Base-by-base conservation (phyloP, 2,329 filamentous ascomycete genomes). In the Ciborinia camelliae region DNA sequence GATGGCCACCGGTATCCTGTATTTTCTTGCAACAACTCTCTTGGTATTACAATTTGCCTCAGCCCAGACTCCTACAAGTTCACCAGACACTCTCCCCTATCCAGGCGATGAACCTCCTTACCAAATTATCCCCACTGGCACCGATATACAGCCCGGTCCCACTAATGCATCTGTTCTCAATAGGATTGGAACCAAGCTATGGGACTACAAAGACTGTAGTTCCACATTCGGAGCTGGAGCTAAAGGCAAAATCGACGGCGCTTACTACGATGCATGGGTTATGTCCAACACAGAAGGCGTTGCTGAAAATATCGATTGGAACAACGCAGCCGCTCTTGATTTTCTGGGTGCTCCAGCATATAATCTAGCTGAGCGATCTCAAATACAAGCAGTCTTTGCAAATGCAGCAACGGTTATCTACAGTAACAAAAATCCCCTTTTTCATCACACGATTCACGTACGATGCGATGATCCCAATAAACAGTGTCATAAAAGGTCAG, bases 261-360 rank as follows among this genome's bases (percentile, higher is more conserved):
- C 37, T 3, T 45, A 57, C 53, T 45, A 45, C 32, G 54, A 57
- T 45, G 26, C 37, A 15, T 57, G 37, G 54, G 23, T 45, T n/a
- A 57, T 57, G 12, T 57, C 54, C 26, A 57, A 57, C 23, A 41
- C 54, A 20, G 23, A 32, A 1, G 54, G 37, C 23, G 54, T 57
- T 18, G 15, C 23, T 10, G 12, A n/a, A 26, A 26, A 57, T n/a
- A 57, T 45, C 8, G 26, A 30, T 45, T 57, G 54, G 26, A n/a
- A 57, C 26, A 43, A 43, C 23, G 37, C 54, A 41, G 54, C 37
- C n/a, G 39, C 37, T 9, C 37, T 57, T 57, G 37, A 45, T 2
- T 57, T 28, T 20, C 37, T 57, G 26, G 39, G 54, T 30, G n/a
- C 37, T 30, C 26, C 37, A 43, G 54, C n/a, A 28, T 57, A 32